Conservation (phyloP, 352 stramenopile genomes). For the Phytophthora citricola region DNA sequence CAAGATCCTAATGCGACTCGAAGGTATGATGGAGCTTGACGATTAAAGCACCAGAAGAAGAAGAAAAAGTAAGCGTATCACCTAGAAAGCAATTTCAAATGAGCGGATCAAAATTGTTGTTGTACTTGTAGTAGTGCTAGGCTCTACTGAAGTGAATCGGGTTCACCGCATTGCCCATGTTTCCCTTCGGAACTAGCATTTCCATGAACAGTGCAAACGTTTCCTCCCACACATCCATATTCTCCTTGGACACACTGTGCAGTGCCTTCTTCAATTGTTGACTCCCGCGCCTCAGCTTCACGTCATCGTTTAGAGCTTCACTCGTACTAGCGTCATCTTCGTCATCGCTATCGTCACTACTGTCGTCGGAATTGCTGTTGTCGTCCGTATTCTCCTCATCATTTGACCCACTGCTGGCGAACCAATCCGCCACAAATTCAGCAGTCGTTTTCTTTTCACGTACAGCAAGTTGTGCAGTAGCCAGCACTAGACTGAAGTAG, state of each 20-base stretch:
- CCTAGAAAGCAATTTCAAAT: background rate
- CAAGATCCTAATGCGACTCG: slow-evolving; percentile 72
- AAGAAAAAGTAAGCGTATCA: background rate
- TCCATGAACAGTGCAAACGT: slow-evolving; percentile 60
- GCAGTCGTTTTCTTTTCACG: slow-evolving; percentile 37
- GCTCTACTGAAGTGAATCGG: too few species aligned
- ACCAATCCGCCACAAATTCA: slow-evolving; percentile 37
- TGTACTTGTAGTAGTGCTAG: too few species aligned
- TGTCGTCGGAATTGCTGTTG: background rate
- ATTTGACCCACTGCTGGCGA: slow-evolving; percentile 1
- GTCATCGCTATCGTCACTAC: slow-evolving; percentile 12
- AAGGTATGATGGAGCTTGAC: slow-evolving; percentile 64
- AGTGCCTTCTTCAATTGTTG: slow-evolving; percentile 24
- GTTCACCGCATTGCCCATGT: slow-evolving; percentile 12
- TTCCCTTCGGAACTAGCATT: slow-evolving; percentile 50
- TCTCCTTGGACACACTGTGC: slow-evolving; percentile 18
- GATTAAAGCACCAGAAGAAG: slow-evolving; percentile 31
- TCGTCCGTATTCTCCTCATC: slow-evolving; percentile 16
- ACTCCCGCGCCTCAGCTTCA: slow-evolving; percentile 14
- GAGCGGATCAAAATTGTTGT: too few species aligned
- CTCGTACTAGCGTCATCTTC: background rate
- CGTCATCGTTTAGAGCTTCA: slow-evolving; percentile 9
- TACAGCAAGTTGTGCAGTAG: slow-evolving; percentile 51
- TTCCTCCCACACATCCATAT: slow-evolving; percentile 40
- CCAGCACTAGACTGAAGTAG: slow-evolving; percentile 54